Percentiles rank a stretch among this genome's conserved stretches.
These are phyloP conservation scores for Suhomyces wounanorum DNA, from an alignment of 1,139 yeast species.

Conservation along the genomic window DNA sequence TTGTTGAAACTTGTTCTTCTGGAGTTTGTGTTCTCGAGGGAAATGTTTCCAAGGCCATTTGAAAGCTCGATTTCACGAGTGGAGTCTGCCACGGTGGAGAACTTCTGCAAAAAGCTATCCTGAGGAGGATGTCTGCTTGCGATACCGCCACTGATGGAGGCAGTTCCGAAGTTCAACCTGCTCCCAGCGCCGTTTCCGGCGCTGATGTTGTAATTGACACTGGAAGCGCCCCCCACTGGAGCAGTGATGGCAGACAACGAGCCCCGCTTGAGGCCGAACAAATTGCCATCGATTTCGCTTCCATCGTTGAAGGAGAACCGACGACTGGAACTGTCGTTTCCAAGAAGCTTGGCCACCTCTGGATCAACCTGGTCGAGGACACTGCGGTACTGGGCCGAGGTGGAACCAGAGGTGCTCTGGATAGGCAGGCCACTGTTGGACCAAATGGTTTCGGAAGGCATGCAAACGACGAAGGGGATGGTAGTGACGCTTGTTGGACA, in stretches of 20 bases:
- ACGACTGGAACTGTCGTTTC: slow-evolving; percentile 19
- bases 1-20: slow-evolving; percentile 55
- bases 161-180: slow-evolving; percentile 52
- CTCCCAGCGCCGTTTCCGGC: slow-evolving; percentile 12
- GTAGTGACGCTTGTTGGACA: neutral
- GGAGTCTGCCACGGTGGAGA: slow-evolving; percentile 75
- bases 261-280: slow-evolving; percentile 51
- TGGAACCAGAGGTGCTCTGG: slow-evolving; percentile 16
- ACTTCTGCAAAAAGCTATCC: slow-evolving; percentile 63
- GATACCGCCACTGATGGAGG: slow-evolving; percentile 63
- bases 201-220: slow-evolving; percentile 14
- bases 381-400: slow-evolving; percentile 29
- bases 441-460: slow-evolving; percentile 39
- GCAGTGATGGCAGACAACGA: slow-evolving; percentile 51
- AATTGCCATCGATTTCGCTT: slow-evolving; percentile 43
- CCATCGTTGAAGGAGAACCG: slow-evolving; percentile 47
- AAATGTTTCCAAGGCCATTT: slow-evolving; percentile 30
- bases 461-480: neutral
- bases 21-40: slow-evolving; percentile 30
- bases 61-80: slow-evolving; percentile 71
- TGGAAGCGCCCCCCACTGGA: slow-evolving; percentile 34
- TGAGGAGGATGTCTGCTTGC: slow-evolving; percentile 50
- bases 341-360: slow-evolving; percentile 48
- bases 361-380: slow-evolving; percentile 46
- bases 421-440: slow-evolving; percentile 32